Evolutionary conservation across 345 rosid species (phyloP).

Genomic region (Eucalyptus marginata): DNA sequence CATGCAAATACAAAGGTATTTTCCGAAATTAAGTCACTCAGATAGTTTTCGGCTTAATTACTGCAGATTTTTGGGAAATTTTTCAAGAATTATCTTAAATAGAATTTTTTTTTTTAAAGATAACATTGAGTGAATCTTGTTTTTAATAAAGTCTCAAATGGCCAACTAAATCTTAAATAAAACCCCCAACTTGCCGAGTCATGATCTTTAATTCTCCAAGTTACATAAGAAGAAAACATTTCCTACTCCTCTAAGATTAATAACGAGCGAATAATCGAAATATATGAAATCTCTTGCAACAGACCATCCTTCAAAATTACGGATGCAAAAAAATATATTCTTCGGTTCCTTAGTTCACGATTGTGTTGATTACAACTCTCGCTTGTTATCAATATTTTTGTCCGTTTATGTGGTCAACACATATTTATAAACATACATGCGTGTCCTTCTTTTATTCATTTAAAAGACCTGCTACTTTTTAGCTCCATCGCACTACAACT

Average conservation of each 20-base stretch:
- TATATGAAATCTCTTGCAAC: neutral
- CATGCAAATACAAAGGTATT: neutral
- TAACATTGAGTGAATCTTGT: rapidly evolving
- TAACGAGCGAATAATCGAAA: neutral
- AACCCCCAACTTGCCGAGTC: neutral
- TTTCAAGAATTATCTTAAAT: neutral
- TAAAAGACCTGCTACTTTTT: neutral
- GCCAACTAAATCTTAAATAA: neutral
- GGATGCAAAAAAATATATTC: neutral
- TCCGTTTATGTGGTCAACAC: neutral
- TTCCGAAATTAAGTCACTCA: neutral
- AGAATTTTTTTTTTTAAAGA: neutral
- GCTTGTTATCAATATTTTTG: neutral
- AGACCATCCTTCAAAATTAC: neutral
- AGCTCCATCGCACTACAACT: neutral
- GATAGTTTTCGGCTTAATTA: neutral
- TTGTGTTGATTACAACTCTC: neutral
- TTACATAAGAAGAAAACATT: neutral
- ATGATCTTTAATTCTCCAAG: neutral
- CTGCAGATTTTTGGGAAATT: neutral
- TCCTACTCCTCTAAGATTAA: neutral
- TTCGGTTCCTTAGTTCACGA: neutral
- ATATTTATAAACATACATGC: neutral
- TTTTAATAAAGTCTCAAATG: neutral
- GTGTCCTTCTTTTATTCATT: neutral